Evolutionary conservation across 1,139 yeast species (phyloP).

Genomic region (Debaryomyces udenii): DNA sequence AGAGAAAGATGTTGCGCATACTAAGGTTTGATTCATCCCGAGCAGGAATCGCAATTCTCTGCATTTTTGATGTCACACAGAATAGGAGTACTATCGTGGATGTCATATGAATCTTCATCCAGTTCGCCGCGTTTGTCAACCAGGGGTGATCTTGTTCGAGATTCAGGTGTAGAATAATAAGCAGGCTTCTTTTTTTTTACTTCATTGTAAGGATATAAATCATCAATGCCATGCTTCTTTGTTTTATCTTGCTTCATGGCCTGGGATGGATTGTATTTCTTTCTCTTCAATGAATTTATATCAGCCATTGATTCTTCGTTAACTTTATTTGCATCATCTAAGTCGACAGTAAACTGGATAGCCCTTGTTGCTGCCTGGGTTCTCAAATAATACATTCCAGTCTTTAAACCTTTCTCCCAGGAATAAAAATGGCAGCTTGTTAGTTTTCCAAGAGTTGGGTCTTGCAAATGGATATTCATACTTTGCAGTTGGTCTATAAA

Average conservation of each 20-base stretch:
- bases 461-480: constrained; percentile 56
- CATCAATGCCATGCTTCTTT: constrained; percentile 1
- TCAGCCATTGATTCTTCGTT: constrained; percentile 3
- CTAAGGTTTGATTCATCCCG: too few relatives aligned
- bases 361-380: constrained; percentile 96
- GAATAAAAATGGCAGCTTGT: constrained; percentile 65
- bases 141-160: constrained; percentile 28
- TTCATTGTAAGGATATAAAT: background rate
- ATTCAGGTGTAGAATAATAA: constrained; percentile 5
- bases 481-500: constrained; percentile 65
- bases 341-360: constrained; percentile 85
- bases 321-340: constrained; percentile 16
- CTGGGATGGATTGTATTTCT: constrained; percentile 8
- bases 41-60: constrained; percentile 50
- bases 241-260: background rate
- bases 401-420: constrained; percentile 65
- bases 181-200: background rate
- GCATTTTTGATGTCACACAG: constrained; percentile 42
- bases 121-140: constrained; percentile 2
- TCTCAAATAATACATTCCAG: constrained; percentile 66
- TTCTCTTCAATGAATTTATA: constrained; percentile 9
- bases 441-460: constrained; percentile 60
- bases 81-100: constrained; percentile 38
- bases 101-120: constrained; percentile 20
- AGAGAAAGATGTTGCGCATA: too few relatives aligned